A percentile compares a stretch with the other conserved stretches of the same genome.
Conservation (phyloP, 2,329 filamentous ascomycete genomes). For the Phoma sp. region DNA sequence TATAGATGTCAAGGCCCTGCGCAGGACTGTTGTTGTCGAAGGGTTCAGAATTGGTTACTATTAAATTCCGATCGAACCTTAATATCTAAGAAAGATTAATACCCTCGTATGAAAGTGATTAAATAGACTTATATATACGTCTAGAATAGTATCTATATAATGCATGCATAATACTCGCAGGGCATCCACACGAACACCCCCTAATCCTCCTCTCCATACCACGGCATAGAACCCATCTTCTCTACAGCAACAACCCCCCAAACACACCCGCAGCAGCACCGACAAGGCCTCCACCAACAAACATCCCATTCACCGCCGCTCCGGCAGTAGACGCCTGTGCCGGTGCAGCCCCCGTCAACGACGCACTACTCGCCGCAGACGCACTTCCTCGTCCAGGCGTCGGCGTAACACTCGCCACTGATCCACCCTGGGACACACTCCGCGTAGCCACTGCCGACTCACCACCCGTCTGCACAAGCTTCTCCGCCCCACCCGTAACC, state of each 20-base stretch:
- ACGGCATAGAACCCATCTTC: background rate
- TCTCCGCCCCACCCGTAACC: slow-evolving; percentile 27
- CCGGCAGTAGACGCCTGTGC: slow-evolving; percentile 11
- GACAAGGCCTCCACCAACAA: slow-evolving; percentile 14
- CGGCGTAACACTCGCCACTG: slow-evolving; percentile 4
- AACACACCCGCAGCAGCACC: slow-evolving; percentile 21
- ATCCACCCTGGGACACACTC: slow-evolving; percentile 1
- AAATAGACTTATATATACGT: too few relatives aligned
- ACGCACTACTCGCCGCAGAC: slow-evolving; percentile 3
- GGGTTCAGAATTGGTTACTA: too few relatives aligned
- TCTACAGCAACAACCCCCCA: slow-evolving; percentile 16
- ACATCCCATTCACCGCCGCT: slow-evolving; percentile 16
- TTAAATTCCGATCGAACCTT: too few relatives aligned
- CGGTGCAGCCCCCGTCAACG: slow-evolving; percentile 10
- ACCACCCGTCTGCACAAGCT: slow-evolving; percentile 15
- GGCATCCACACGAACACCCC: too few relatives aligned
- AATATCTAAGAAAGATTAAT: too few relatives aligned
- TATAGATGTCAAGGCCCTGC: too few relatives aligned
- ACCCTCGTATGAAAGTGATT: too few relatives aligned
- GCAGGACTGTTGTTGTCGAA: too few relatives aligned
- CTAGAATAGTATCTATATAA: background rate
- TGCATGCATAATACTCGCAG: too few relatives aligned
- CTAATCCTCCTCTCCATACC: too few relatives aligned
- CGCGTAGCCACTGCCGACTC: too few relatives aligned
- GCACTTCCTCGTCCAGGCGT: background rate